Base-by-base conservation (phyloP, 106 monocot genomes). In the Dendrobium officinale region DNA sequence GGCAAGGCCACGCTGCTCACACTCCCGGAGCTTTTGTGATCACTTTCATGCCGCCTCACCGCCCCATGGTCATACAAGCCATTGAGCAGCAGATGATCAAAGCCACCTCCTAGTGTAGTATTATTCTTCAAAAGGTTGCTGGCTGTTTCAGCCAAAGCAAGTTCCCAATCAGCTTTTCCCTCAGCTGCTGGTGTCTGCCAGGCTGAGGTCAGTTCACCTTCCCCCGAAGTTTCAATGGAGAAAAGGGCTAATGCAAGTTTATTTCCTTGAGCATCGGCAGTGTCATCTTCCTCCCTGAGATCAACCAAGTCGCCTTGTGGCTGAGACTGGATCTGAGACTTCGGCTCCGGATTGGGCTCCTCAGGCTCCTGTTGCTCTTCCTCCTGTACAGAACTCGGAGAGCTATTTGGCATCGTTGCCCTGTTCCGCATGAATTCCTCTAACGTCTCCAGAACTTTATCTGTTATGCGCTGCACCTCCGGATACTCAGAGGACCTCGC, bases 61-160 rank as follows among this genome's bases (percentile, higher is more conserved):
- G 72, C 54, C 13, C 93, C 92, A n/a, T 90, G 87, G n/a, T 97
- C 94, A 47, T 97, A 92, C 96, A 97, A 94, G 3, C 96, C 92
- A 24, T 87, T 82, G 75, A 97, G 68, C 5, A 97, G 82, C 33
- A 97, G 55, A 5, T 91, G 84, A 73, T 94, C 90, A 2, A 97
- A 75, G 0, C 94, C 92, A 3, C 94, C 97, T n/a, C 85, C 90
- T 77, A 92, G 24, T 16, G 85, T 27, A 0, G 92, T 87, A 81
- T 89, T 92, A 85, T 94, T 92, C 72, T 87, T 89, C 2, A 89
- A 74, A 47, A 97, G 92, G 48, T 92, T 88, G 84, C 96, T 92
- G 1, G 88, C 89, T 1, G 92, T 84, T 44, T 97, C 97, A 11
- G 91, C 92, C 4, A 97, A 78, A 1, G 88, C 90, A 3, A 92